A percentile compares a stretch with the other conserved stretches of the same genome.
These are phyloP conservation scores for Penicillium daleae DNA, from an alignment of 495 filamentous ascomycete genomes.

Conservation along the genomic window DNA sequence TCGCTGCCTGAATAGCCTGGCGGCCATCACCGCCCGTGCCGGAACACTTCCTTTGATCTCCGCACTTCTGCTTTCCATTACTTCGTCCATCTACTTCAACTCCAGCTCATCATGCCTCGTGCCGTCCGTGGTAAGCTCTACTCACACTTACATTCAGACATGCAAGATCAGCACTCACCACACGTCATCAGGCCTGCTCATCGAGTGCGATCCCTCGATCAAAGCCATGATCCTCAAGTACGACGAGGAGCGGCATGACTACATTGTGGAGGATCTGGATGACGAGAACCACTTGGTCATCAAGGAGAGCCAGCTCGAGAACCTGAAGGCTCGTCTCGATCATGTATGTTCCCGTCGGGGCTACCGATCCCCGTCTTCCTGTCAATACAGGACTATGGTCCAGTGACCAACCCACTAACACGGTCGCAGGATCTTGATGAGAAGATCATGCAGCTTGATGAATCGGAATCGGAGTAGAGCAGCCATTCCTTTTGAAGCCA, in stretches of 20 bases:
- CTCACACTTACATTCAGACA: neutral
- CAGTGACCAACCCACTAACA: conserved; percentile 9
- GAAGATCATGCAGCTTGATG: conserved; percentile 57
- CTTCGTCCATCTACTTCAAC: neutral
- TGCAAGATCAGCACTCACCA: neutral
- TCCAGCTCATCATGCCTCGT: conserved; percentile 45
- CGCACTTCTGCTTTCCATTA: neutral
- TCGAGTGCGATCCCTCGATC: conserved; percentile 78
- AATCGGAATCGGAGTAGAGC: conserved; percentile 52
- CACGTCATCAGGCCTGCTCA: conserved; percentile 60
- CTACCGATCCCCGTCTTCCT: neutral
- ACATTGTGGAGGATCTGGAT: conserved; percentile 77
- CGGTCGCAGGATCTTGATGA: conserved; percentile 52
- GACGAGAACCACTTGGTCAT: conserved; percentile 70
- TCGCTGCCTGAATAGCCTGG: neutral
- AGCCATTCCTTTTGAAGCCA: too few species aligned
- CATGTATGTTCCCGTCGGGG: conserved; percentile 49
- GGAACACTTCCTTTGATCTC: conserved; percentile 10
- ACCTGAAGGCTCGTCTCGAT: conserved; percentile 61
- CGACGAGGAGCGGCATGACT: conserved; percentile 67
- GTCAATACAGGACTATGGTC: neutral
- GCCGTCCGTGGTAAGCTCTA: conserved; percentile 47
- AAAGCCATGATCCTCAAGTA: conserved; percentile 77
- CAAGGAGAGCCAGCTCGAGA: conserved; percentile 68
- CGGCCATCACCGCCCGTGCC: neutral